A percentile compares a stretch with the other conserved stretches of the same genome.
Conservation (phyloP, 345 rosid species). For the Erodium maritimum region DNA sequence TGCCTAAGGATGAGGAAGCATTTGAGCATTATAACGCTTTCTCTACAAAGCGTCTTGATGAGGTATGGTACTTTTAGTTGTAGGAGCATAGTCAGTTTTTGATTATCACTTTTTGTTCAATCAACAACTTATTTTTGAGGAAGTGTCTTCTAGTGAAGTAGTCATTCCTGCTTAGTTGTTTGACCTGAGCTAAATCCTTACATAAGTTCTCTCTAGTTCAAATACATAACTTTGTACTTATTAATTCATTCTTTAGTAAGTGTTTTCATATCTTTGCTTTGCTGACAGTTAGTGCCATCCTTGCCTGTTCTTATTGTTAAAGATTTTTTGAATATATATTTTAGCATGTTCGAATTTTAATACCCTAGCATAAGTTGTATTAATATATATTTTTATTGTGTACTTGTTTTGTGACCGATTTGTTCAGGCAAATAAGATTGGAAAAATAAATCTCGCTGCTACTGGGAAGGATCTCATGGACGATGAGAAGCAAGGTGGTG, state of each 20-base stretch:
- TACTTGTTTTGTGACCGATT: neutral
- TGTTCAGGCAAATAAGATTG: constrained; percentile 88
- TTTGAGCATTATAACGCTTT: constrained; percentile 63
- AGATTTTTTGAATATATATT: neutral
- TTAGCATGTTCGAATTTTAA: neutral
- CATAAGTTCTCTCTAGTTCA: too few species aligned
- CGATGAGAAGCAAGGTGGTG: constrained; percentile 97
- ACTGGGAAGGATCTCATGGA: constrained; percentile 99
- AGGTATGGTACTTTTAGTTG: constrained; percentile 29
- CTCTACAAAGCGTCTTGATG: constrained; percentile 76
- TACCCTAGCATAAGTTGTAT: neutral
- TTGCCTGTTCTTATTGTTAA: neutral
- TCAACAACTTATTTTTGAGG: neutral
- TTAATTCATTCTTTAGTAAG: neutral
- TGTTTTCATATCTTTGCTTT: neutral
- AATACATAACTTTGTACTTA: neutral
- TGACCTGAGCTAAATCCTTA: neutral
- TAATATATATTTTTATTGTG: neutral
- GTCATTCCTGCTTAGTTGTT: neutral
- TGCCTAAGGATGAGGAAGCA: constrained; percentile 83
- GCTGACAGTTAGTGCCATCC: neutral
- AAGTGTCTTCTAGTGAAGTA: neutral
- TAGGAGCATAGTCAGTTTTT: neutral
- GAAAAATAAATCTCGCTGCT: constrained; percentile 97
- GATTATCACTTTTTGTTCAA: neutral